Conservation (phyloP, 2,329 filamentous ascomycete genomes). For the Zymoseptoria tritici region DNA sequence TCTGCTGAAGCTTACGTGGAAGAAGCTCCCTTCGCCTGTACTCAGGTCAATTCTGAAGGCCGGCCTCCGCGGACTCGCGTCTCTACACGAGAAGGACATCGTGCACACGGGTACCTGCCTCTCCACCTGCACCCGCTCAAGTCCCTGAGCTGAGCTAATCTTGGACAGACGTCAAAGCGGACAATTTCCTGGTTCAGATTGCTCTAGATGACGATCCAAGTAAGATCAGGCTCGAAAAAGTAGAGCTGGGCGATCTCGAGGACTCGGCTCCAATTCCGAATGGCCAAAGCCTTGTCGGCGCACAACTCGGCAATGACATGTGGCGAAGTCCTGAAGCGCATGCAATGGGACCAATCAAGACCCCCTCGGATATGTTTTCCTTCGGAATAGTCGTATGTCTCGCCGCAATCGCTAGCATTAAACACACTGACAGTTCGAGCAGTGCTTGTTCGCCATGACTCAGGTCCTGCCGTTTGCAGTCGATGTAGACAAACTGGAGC, state of each 20-base stretch:
- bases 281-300: constrained; percentile 24
- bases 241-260: constrained; percentile 26
- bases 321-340: constrained; percentile 30
- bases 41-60: background rate
- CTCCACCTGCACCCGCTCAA: background rate
- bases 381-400: constrained; percentile 22
- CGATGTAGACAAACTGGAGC: constrained; percentile 27
- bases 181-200: constrained; percentile 26
- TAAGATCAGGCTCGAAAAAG: constrained; percentile 13
- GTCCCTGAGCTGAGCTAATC: background rate
- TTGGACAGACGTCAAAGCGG: constrained; percentile 24
- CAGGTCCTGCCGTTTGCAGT: constrained; percentile 12
- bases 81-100: background rate
- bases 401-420: background rate
- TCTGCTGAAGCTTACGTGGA: background rate
- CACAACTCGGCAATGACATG: constrained; percentile 26
- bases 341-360: constrained; percentile 24
- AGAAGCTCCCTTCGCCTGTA: background rate
- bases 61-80: background rate
- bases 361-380: constrained; percentile 26
- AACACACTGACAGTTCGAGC: background rate
- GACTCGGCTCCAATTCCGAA: constrained; percentile 31
- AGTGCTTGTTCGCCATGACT: background rate
- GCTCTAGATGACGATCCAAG: constrained; percentile 9
- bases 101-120: background rate